Conservation (phyloP, 73 alveolate species). For the Symbiodinium pilosum region DNA sequence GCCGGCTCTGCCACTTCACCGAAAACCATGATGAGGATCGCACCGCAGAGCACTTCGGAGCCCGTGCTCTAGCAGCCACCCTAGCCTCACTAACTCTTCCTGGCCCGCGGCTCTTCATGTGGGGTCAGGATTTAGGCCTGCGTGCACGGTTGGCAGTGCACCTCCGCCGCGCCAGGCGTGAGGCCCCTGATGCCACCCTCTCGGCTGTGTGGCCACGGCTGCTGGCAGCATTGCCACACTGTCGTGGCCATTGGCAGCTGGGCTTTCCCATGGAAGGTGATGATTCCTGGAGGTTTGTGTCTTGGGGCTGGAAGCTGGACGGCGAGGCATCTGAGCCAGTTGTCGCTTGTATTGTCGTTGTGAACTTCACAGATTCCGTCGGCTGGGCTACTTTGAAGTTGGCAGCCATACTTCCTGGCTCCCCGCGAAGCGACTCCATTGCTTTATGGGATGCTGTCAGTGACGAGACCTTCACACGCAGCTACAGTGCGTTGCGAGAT, state of each 20-base stretch:
- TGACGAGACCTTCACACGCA: background rate
- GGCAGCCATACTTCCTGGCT: background rate
- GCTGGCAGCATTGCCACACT: constrained; percentile 14
- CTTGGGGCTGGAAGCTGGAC: constrained; percentile 17
- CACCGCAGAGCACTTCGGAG: constrained; percentile 42
- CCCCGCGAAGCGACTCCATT: background rate
- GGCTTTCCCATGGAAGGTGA: too few species aligned
- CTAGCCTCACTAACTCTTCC: constrained; percentile 69
- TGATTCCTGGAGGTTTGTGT: background rate
- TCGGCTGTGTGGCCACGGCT: constrained; percentile 11
- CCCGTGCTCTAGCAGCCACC: constrained; percentile 53
- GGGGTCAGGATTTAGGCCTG: constrained; percentile 86
- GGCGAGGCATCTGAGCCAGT: background rate
- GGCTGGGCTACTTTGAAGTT: constrained; percentile 10
- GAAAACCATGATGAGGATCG: constrained; percentile 93
- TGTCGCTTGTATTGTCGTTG: background rate
- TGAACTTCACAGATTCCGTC: background rate
- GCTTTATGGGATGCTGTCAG: background rate
- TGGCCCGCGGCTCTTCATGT: constrained; percentile 85
- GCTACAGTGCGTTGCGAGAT: background rate
- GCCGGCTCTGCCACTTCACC: constrained; percentile 85
- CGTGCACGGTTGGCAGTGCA: constrained; percentile 73
- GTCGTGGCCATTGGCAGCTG: constrained; percentile 41
- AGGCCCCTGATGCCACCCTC: constrained; percentile 23
- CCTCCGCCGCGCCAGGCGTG: constrained; percentile 47